A percentile compares a stretch with the other conserved stretches of the same genome.
phyloP scores from a whole-genome alignment of 495 filamentous ascomycete genomes.

The Apiosordaria backusii region DNA sequence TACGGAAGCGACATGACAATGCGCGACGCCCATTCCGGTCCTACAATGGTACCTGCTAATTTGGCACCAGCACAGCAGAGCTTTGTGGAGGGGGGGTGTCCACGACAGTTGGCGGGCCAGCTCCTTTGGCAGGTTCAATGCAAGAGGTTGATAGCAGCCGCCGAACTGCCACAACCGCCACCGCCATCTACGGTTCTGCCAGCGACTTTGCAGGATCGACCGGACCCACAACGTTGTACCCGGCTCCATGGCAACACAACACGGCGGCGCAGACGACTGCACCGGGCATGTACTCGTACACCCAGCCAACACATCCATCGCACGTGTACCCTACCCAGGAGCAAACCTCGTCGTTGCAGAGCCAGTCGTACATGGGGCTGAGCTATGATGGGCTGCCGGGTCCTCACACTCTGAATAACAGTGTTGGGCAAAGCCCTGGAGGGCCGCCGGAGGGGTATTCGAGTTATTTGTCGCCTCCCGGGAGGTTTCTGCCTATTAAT shows the following conservation, averaged over 20 bases:
- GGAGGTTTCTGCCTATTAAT: not conserved
- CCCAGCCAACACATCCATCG: not conserved
- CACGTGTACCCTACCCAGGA: not conserved
- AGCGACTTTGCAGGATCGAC: conserved; percentile 6
- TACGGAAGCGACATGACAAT: conserved; percentile 30
- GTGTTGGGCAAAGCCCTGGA: not conserved
- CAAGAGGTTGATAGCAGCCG: not conserved
- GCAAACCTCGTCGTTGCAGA: not conserved
- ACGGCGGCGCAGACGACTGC: not conserved
- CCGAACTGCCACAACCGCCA: not conserved
- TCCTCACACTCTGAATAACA: not conserved
- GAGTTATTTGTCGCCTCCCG: not conserved
- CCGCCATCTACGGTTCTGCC: conserved; percentile 2
- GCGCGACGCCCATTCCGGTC: conserved; percentile 25
- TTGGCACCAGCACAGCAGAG: conserved; percentile 25
- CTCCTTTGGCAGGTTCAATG: not conserved
- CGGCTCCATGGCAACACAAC: not conserved
- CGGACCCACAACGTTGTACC: not conserved
- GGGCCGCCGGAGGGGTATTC: not conserved
- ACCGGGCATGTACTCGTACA: not conserved
- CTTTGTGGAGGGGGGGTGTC: not conserved
- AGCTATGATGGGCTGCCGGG: not conserved
- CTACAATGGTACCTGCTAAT: conserved; percentile 29
- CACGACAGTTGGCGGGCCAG: not conserved
- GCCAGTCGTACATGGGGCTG: not conserved